phyloP scores from a whole-genome alignment of 768 basidiomycete species.

The Trametes gibbosa region DNA sequence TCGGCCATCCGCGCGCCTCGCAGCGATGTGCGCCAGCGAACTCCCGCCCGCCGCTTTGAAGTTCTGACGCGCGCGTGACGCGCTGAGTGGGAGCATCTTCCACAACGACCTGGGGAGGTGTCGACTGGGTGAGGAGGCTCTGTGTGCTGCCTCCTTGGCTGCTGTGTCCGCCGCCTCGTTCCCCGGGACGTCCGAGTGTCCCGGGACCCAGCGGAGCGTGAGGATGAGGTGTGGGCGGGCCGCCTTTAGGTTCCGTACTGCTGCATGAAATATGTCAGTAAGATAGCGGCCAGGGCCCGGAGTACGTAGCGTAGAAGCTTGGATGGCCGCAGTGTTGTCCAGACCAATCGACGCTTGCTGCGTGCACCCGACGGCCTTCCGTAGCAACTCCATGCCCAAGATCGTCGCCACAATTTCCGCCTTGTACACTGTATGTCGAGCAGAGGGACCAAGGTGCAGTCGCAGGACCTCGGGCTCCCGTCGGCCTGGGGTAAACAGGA shows the following conservation, averaged over 20 bases:
- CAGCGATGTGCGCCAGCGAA: conserved; percentile 23
- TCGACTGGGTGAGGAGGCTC: neutral
- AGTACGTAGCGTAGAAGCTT: conserved; percentile 24
- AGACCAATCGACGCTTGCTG: too few species aligned
- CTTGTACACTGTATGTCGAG: too few species aligned
- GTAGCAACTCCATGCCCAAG: too few species aligned
- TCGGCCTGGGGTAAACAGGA: too few species aligned
- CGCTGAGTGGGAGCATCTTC: neutral
- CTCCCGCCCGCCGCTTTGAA: conserved; percentile 1
- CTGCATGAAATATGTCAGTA: too few species aligned
- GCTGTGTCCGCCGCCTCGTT: neutral
- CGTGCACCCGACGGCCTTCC: too few species aligned
- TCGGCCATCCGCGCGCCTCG: neutral
- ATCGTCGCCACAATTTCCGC: too few species aligned
- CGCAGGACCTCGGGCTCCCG: too few species aligned
- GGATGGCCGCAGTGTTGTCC: too few species aligned
- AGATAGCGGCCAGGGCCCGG: neutral
- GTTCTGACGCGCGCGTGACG: neutral
- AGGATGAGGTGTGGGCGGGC: neutral
- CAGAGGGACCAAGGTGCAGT: too few species aligned
- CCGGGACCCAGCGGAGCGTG: neutral
- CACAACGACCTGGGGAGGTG: neutral
- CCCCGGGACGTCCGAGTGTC: neutral
- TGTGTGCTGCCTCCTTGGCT: neutral
- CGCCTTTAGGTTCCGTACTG: neutral